Evolutionary conservation across 768 basidiomycete genomes (phyloP), one percentile per base, ranked within the genome.

Genomic region (Amanita exitialis): DNA sequence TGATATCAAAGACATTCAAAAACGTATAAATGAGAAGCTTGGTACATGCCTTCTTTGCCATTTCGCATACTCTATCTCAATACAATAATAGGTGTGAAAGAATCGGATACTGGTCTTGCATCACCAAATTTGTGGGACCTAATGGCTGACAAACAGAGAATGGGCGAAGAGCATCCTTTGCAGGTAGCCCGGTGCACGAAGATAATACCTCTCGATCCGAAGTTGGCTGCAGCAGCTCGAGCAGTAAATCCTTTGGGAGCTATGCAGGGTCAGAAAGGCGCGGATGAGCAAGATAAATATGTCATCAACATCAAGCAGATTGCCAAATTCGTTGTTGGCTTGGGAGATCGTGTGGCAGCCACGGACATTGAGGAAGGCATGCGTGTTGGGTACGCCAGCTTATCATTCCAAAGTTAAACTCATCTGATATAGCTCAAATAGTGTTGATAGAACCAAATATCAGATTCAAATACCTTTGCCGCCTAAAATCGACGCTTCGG

Each of bases 361-460:
- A 96, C 95, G 2, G 96, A 99, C 71, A 93, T 99, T 48, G 96
- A 99, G 66, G 96, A 99, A 73, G 96, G 96, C n/a, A 99, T 99
- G 96, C 86, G 96, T 49, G 96, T 99, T 36, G 96, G 95, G 95
- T 97, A 62, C 62, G 90, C 10, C n/a, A 16, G 20, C 41, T 10
- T 43, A 6, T 16, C 15, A 21, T 28, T 36, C 16, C 23, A 21
- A 30, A 27, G 9, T 36, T 32, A 23, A n/a, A 4, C 15, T 30
- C 13, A 47, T 51, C 36, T 48, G 15, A 48, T 57, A 34, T 54
- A 20, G 32, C 37, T 57, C 44, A 20, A 35, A 12, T 58, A 96
- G 93, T 41, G 94, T 97, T 47, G 93, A 95, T 68, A 82, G 93
- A 45, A 89, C 87, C 59, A 89, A 98, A 68, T 99, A 99, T 66